Conservation (phyloP, 2,329 filamentous ascomycete genomes). For the Penicillium fuscoglaucum region DNA sequence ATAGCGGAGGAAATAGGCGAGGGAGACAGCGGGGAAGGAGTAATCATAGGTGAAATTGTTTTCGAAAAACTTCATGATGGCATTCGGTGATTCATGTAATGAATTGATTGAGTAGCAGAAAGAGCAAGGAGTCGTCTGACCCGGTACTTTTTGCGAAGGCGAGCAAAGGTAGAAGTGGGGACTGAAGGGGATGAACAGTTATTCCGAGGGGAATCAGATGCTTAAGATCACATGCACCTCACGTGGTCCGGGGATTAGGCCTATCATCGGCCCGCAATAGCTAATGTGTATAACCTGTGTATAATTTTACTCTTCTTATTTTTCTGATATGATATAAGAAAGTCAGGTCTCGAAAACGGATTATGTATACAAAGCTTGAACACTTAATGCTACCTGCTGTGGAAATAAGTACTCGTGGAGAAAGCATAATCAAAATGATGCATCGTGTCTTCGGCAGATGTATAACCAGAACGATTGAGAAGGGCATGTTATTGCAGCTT, state of each 20-base stretch:
- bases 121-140: slow-evolving; percentile 18
- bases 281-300: not conserved
- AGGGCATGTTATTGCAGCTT: not conserved
- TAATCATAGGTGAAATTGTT: slow-evolving; percentile 63
- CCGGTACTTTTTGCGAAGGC: slow-evolving; percentile 21
- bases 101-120: slow-evolving; percentile 6
- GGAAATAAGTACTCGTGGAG: not conserved
- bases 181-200: slow-evolving; percentile 6
- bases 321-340: not conserved
- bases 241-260: slow-evolving; percentile 4
- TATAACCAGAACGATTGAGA: not conserved
- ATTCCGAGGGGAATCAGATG: slow-evolving; percentile 6
- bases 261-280: slow-evolving; percentile 9
- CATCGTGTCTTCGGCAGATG: not conserved
- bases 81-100: slow-evolving; percentile 15
- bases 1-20: slow-evolving; percentile 69
- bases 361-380: not conserved
- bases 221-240: not conserved
- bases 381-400: not conserved
- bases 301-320: not conserved
- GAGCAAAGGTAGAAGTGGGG: slow-evolving; percentile 12
- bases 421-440: not conserved
- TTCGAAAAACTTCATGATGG: slow-evolving; percentile 55
- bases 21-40: slow-evolving; percentile 64
- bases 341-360: not conserved